Percentiles rank a stretch among this genome's conserved stretches.
phyloP scores from a whole-genome alignment of 164 flowering plant species.

The Aristolochia californica region DNA sequence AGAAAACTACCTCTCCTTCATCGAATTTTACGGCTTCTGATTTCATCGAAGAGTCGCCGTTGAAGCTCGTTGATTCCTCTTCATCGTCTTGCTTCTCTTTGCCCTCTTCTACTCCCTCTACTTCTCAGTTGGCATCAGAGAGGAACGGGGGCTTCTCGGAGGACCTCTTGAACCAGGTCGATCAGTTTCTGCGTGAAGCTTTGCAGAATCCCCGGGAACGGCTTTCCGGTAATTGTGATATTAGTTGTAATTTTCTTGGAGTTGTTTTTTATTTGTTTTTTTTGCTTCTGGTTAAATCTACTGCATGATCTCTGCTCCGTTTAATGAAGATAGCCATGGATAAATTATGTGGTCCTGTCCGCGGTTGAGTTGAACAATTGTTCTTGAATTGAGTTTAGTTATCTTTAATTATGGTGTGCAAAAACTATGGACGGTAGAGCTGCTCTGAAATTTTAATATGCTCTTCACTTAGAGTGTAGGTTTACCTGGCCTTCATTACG shows the following conservation, averaged over 20 bases:
- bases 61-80: background rate
- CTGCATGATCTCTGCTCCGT: background rate
- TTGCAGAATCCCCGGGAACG: conserved; percentile 88
- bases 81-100: background rate
- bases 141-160: background rate
- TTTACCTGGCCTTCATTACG: too few species aligned
- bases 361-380: too few species aligned
- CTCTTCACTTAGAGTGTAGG: too few species aligned
- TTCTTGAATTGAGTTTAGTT: too few species aligned
- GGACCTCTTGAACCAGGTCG: conserved; percentile 37
- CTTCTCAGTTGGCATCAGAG: background rate
- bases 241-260: background rate
- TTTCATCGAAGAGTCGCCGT: background rate
- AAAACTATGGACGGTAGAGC: too few species aligned
- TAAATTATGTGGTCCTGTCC: too few species aligned
- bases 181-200: conserved; percentile 92
- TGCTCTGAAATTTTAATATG: too few species aligned
- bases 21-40: conserved; percentile 4
- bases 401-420: too few species aligned
- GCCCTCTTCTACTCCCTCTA: background rate
- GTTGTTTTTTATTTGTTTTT: too few species aligned
- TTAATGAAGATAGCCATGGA: too few species aligned
- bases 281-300: background rate
- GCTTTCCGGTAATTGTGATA: conserved; percentile 43
- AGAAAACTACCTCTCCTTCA: conserved; percentile 9